Conservation (phyloP, 2,329 filamentous ascomycete species). For the Talaromyces sp. region DNA sequence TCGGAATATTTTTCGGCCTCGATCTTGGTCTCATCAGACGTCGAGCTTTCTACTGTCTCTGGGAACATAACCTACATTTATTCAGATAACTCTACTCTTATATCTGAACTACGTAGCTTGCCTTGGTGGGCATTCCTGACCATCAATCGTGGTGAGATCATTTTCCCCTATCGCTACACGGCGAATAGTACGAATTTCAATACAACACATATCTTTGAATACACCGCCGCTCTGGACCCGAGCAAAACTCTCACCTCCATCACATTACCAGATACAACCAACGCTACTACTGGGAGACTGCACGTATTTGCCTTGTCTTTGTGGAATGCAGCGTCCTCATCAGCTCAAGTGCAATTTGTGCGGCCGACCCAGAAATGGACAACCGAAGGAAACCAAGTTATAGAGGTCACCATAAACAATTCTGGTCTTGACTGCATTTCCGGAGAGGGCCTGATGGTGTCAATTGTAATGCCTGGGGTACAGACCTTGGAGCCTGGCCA, state of each 20-base stretch:
- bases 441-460: conserved; percentile 30
- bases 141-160: conserved; percentile 47
- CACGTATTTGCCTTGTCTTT: conserved; percentile 47
- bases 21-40: conserved; percentile 45
- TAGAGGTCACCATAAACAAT: conserved; percentile 44
- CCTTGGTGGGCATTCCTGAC: conserved; percentile 47
- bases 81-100: conserved; percentile 40
- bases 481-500: conserved; percentile 22
- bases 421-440: conserved; percentile 36
- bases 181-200: conserved; percentile 43
- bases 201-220: conserved; percentile 47
- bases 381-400: conserved; percentile 35
- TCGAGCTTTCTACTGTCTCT: conserved; percentile 37
- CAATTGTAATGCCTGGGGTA: conserved; percentile 30
- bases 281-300: conserved; percentile 36
- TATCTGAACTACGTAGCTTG: conserved; percentile 44
- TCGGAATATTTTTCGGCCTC: conserved; percentile 43
- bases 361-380: conserved; percentile 46
- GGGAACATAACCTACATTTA: conserved; percentile 46
- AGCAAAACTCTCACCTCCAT: conserved; percentile 41
- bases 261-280: conserved; percentile 40
- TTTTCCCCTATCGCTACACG: conserved; percentile 45
- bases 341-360: conserved; percentile 36
- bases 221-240: conserved; percentile 37
- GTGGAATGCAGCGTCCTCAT: conserved; percentile 17